Percentiles rank a stretch among this genome's conserved stretches.
These are phyloP conservation scores for Cymbomonas tetramitiformis DNA, from an alignment of 139 green algal species.

Conservation along the genomic window DNA sequence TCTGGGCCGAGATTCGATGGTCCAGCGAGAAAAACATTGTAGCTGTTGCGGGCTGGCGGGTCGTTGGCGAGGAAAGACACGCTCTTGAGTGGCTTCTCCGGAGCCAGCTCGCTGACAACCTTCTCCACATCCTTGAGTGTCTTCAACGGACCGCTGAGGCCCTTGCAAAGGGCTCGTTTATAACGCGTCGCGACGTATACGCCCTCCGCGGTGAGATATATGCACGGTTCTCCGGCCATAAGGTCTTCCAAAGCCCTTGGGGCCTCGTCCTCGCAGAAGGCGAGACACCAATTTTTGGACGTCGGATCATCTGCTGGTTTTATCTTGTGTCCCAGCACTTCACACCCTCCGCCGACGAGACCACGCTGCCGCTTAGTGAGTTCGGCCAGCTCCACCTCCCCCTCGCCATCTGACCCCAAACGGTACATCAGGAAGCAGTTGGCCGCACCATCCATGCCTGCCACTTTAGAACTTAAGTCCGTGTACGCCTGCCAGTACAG, in stretches of 20 bases:
- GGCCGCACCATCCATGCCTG: not conserved
- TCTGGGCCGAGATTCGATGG: not conserved
- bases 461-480: not conserved
- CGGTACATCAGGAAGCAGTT: not conserved
- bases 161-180: conserved; percentile 9
- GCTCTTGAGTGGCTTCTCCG: not conserved
- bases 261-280: not conserved
- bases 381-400: not conserved
- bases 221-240: not conserved
- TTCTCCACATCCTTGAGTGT: conserved; percentile 5
- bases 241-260: conserved; percentile 5
- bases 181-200: conserved; percentile 6
- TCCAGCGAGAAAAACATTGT: conserved; percentile 8
- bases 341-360: not conserved
- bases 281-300: not conserved
- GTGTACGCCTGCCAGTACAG: conserved; percentile 13
- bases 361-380: conserved; percentile 12
- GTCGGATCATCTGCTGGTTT: not conserved
- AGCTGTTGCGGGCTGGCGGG: not conserved
- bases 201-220: conserved; percentile 2
- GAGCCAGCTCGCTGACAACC: not conserved
- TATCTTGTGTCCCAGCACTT: not conserved
- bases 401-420: not conserved
- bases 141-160: not conserved
- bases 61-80: conserved; percentile 10